These are phyloP conservation scores for Xylaria castorea DNA, from an alignment of 495 filamentous ascomycete species.

Conservation along the genomic window DNA sequence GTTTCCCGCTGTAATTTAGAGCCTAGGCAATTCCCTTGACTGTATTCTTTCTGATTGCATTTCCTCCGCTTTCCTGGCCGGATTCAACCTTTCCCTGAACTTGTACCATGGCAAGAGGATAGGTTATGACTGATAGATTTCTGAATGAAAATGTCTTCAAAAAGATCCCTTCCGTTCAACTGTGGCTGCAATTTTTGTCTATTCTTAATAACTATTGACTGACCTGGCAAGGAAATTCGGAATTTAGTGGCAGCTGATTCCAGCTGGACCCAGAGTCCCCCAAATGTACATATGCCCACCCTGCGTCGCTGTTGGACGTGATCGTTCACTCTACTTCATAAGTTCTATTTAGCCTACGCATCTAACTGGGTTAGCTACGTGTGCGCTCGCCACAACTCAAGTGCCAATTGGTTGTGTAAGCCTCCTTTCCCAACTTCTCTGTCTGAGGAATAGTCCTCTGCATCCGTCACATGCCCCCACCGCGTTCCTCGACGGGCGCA, in stretches of 20 bases:
- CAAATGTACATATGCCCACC: neutral
- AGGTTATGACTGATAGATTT: constrained; percentile 45
- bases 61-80: constrained; percentile 41
- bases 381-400: neutral
- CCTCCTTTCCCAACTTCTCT: neutral
- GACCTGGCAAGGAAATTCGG: neutral
- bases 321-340: neutral
- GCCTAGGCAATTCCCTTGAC: constrained; percentile 61
- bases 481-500: constrained; percentile 7
- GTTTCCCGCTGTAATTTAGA: constrained; percentile 67
- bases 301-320: neutral
- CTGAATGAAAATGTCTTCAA: constrained; percentile 37
- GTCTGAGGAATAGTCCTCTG: neutral
- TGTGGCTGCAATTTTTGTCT: neutral
- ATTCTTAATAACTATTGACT: neutral
- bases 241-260: neutral
- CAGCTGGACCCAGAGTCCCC: neutral
- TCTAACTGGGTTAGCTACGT: neutral
- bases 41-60: constrained; percentile 58
- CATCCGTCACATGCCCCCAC: constrained; percentile 21
- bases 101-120: constrained; percentile 7
- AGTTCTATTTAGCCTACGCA: neutral
- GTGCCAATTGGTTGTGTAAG: neutral
- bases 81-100: constrained; percentile 42
- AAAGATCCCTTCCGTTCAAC: neutral